Conservation (phyloP, 2,329 filamentous ascomycete genomes). For the Ustilaginoidea virens region DNA sequence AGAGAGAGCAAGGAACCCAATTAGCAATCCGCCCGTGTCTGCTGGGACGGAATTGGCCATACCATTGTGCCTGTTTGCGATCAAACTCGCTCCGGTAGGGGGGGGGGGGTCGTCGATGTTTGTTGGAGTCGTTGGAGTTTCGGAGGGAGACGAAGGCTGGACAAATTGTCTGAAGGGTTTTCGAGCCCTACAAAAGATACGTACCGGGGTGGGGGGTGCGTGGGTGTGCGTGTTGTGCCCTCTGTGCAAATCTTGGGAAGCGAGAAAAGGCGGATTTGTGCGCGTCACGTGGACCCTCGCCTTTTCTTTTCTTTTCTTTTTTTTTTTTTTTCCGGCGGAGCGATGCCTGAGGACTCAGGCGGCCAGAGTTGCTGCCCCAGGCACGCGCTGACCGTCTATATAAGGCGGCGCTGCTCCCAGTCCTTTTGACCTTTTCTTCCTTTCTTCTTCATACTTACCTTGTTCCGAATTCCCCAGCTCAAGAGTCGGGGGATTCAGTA, state of each 20-base stretch:
- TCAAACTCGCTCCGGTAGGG: slow-evolving; percentile 30
- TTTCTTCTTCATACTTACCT: slow-evolving; percentile 37
- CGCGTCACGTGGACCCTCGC: slow-evolving; percentile 13
- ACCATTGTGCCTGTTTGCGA: slow-evolving; percentile 41
- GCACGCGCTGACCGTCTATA: no score
- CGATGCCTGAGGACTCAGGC: slow-evolving; percentile 3
- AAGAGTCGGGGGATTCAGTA: slow-evolving; percentile 25
- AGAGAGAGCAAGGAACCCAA: slow-evolving; percentile 10
- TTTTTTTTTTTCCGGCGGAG: no score
- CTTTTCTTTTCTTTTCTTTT: slow-evolving; percentile 6
- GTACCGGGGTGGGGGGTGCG: slow-evolving; percentile 19
- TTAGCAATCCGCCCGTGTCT: slow-evolving; percentile 13
- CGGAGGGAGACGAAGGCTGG: slow-evolving; percentile 19
- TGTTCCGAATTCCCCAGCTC: slow-evolving; percentile 26
- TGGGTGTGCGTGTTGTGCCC: no score
- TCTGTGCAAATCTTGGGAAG: slow-evolving; percentile 3
- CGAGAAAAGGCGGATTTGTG: slow-evolving; percentile 7
- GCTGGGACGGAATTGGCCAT: slow-evolving; percentile 1
- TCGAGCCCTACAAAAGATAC: slow-evolving; percentile 23
- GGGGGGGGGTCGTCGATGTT: slow-evolving; percentile 28
- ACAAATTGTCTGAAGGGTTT: slow-evolving; percentile 27
- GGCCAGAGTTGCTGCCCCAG: slow-evolving; percentile 9
- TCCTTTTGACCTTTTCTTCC: no score
- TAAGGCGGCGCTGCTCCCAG: no score
- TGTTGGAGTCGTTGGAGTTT: slow-evolving; percentile 23